Base-by-base conservation (phyloP, 371 early-diverging fungal species). In the Rhizopus microsporus region DNA sequence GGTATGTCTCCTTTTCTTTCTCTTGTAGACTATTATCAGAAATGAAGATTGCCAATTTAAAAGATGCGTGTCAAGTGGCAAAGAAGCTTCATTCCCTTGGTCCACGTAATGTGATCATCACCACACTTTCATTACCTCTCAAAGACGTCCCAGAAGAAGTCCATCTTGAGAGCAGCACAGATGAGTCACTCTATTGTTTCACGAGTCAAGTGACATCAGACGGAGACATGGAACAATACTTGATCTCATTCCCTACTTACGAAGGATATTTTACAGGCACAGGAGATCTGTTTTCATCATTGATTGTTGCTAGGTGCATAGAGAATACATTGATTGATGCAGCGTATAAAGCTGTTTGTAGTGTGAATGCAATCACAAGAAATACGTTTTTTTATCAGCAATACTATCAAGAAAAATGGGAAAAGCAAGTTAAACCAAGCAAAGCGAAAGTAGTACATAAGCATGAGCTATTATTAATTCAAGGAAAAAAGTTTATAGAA, bases 231-330 rank as follows among this genome's bases (percentile, higher is more conserved):
- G 60, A 70, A n/a, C 76, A 73, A 32, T 88, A 91, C 60, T 55
- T 74, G 8, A 89, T 96, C 46, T 59, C 79, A 5, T 93, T 94
- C 57, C 90, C 93, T 9, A 84, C 84, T 10, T 84, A 90, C 38
- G 65, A 70, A 4, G 94, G 88, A 1, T 83, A 85, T 48, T 97
- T 94, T 61, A 93, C 92, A 0, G 97, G 97, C n/a, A 91, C 96
- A 1, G 97, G 96, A 30, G 96, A 97, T 66, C 51, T 97, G 48
- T 93, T 94, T 56, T 78, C 93, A 1, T 87, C 93, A 0, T 58
- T 95, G 35, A 51, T 89, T 5, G 71, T 92, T 12, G 94, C 93
- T 5, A 68, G 86, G 5, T 61, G 65, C 15, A 68, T 73, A 17
- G 63, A 68, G 4, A 43, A 55, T 9, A 57, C 62, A 0, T 55